phyloP scores from a whole-genome alignment of 2,329 filamentous ascomycete species.

The Cytospora leucostoma region DNA sequence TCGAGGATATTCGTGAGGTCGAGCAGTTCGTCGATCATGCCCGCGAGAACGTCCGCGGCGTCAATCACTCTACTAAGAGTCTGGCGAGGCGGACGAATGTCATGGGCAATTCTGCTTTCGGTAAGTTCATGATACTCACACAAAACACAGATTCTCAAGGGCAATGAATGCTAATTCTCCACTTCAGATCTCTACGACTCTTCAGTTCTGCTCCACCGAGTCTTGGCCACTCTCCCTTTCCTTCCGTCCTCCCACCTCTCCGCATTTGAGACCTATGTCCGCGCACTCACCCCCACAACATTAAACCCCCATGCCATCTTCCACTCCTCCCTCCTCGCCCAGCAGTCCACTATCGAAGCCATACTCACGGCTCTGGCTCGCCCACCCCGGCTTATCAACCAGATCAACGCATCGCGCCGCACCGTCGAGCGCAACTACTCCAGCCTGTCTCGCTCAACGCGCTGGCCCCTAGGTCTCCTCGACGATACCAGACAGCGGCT shows the following conservation, averaged over 20 bases:
- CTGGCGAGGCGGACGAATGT: slow-evolving; percentile 79
- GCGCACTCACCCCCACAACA: slow-evolving; percentile 65
- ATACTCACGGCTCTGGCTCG: slow-evolving; percentile 77
- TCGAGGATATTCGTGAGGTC: slow-evolving; percentile 82
- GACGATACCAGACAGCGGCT: slow-evolving; percentile 85
- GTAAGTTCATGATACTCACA: slow-evolving; percentile 42
- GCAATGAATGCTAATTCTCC: background rate
- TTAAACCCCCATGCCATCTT: slow-evolving; percentile 73
- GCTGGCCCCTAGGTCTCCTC: slow-evolving; percentile 79
- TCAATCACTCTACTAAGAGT: slow-evolving; percentile 81
- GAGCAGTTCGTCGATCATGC: slow-evolving; percentile 92
- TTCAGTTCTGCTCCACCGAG: slow-evolving; percentile 54
- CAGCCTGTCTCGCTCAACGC: slow-evolving; percentile 70
- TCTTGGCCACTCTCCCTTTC: slow-evolving; percentile 60
- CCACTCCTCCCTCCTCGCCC: slow-evolving; percentile 73
- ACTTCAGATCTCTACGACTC: slow-evolving; percentile 69
- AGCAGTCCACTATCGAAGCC: slow-evolving; percentile 82
- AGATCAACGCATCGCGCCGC: slow-evolving; percentile 73
- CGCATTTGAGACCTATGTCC: slow-evolving; percentile 73
- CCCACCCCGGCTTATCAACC: slow-evolving; percentile 74
- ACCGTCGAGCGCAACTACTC: slow-evolving; percentile 76
- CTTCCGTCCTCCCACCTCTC: slow-evolving; percentile 68
- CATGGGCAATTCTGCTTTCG: slow-evolving; percentile 63
- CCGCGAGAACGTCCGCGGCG: slow-evolving; percentile 81
- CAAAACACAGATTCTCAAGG: background rate